Evolutionary conservation across 805 yeast genomes (phyloP), one percentile per base, ranked within the genome.

Genomic region (Zygosaccharomyces pseudorouxii): DNA sequence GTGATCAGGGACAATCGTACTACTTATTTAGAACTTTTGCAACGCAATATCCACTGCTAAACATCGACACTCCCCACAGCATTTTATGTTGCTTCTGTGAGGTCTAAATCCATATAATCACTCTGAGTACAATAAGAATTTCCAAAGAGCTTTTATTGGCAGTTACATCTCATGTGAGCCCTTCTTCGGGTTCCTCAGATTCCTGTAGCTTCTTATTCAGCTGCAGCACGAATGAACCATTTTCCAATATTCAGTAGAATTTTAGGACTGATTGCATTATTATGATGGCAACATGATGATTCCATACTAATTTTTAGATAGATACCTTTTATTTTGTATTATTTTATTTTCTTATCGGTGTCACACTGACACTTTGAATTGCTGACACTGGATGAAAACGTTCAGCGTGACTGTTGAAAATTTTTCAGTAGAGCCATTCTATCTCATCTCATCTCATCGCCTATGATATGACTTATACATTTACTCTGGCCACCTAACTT

Each of bases 401-500:
- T 41, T 30, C 44, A 18, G 27, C 12, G 44, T 41, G 44, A 41
- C 18, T 18, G 44, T 36, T 47, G 51, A 51, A 51, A 51, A 47
- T 23, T 51, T 51, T 51, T 48, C 51, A 47, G 43, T 29, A 19
- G 36, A 29, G 7, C 42, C 54, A 51, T 51, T 49, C 47, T 49
- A 38, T 22, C 45, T 42, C 51, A 51, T 44, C 54, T 47, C 54
- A 51, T 51, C 54, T 47, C 54, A 51, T 47, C 51, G 54, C 54
- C 25, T 45, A 19, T 27, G 29, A 18, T n/a, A 11, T 29, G 27
- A 30, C 25, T 16, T 16, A n/a, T 11, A 29, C 16, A 36, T 33
- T 28, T 49, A 22, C 7, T 27, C 36, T 29, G 38, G 48, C 27
- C 19, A 37, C 20, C 37, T 42, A 33, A 18, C 6, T 9, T 14